Conservation (phyloP, 306 rosid species). For the Fagus sylvatica region DNA sequence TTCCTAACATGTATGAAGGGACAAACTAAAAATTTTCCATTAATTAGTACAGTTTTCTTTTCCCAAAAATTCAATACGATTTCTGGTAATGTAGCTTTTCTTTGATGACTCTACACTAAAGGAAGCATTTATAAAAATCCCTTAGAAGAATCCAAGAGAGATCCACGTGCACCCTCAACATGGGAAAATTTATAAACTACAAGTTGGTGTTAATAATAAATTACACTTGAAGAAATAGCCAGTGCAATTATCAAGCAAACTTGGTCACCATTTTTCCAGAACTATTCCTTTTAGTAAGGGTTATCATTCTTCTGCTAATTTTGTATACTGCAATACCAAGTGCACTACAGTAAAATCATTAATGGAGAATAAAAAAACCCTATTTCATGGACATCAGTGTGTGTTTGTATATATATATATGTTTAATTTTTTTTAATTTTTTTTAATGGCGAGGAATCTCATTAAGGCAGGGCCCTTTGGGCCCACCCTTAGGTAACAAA, state of each 20-base stretch:
- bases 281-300: neutral
- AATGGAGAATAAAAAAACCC: neutral
- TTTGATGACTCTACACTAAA: too few species aligned
- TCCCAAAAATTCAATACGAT: too few species aligned
- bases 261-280: neutral
- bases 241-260: neutral
- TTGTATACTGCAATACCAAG: neutral
- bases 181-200: neutral
- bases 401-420: too few species aligned
- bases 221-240: neutral
- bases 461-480: too few species aligned
- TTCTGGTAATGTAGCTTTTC: too few species aligned
- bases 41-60: too few species aligned
- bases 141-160: neutral
- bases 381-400: neutral
- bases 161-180: neutral
- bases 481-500: too few species aligned
- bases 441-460: too few species aligned
- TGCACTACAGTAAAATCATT: neutral
- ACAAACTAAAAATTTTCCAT: too few species aligned
- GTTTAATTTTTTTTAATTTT: too few species aligned
- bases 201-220: neutral
- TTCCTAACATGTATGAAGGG: too few species aligned
- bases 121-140: neutral
- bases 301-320: neutral